Evolutionary conservation across 2,329 filamentous ascomycete species (phyloP), one percentile per base, ranked within the genome.

Genomic region (Phialophora tarda): DNA sequence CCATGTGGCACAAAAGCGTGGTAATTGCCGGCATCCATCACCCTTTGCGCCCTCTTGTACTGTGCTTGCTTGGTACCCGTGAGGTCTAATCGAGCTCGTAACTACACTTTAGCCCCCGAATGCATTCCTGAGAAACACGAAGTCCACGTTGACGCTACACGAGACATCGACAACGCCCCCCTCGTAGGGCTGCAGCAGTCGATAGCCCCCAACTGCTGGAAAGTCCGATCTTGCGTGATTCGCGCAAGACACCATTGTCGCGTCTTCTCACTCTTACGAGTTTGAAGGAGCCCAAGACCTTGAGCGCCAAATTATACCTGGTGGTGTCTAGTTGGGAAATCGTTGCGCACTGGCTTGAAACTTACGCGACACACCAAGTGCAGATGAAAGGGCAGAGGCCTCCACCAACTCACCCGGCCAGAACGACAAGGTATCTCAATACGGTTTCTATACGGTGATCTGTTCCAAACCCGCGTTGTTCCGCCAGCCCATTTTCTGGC

Each of bases 141-240:
- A 55, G 8, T 55, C 53, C 53, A 34, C 24, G 12, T 32, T 55
- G 28, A 21, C 17, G n/a, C 48, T 55, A 5, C 28, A n/a, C 17
- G 24, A 30, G 17, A 55, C 47, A 24, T 26, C 12, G 21, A 61
- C 32, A 14, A 44, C 26, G 23, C 47, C 4, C 48, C 47, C 59
- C 48, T 54, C 28, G 12, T 61, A 61, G 59, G 59, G 59, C 59
- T 61, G 59, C 50, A 61, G 47, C 6, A 14, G 23, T 12, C 12
- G 24, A 38, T 38, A 23, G 47, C 59, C 48, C 59, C 59, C 59
- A 54, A 41, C 59, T 55, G 24, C 17, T 30, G 23, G 14, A 17
- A 55, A 55, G 17, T 12, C 23, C 23, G 48, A 23, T 11, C 48
- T 51, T 26, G 38, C 38, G 17, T 44, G 38, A n/a, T 44, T 44